Conservation (phyloP, 345 rosid genomes). For the Eucalyptus marginata region DNA sequence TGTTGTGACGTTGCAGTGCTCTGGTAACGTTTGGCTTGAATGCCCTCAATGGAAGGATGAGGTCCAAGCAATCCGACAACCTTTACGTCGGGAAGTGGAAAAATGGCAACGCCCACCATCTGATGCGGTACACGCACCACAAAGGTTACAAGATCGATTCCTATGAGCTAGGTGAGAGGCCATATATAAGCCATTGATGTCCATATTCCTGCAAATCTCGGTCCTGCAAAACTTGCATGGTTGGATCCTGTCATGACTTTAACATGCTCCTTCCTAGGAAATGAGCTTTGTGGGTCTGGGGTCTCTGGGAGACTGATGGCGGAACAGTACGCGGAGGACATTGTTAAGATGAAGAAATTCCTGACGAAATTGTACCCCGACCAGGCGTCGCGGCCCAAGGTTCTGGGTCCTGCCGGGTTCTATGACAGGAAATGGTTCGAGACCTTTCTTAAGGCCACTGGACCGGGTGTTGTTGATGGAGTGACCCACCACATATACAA, state of each 20-base stretch:
- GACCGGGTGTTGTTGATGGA: conserved; percentile 35
- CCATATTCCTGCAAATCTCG: not conserved
- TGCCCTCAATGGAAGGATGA: conserved; percentile 27
- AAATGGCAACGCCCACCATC: conserved; percentile 18
- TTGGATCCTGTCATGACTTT: not conserved
- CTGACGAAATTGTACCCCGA: conserved; percentile 16
- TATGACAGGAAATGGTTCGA: conserved; percentile 47
- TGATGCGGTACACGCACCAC: conserved; percentile 25
- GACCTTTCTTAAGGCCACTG: conserved; percentile 18
- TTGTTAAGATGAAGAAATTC: conserved; percentile 8
- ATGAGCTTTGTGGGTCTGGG: conserved; percentile 42
- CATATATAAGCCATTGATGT: not conserved
- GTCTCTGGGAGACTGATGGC: conserved; percentile 27
- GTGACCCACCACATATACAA: conserved; percentile 56
- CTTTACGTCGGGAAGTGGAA: conserved; percentile 37
- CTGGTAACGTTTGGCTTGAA: conserved; percentile 36
- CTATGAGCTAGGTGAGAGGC: conserved; percentile 35
- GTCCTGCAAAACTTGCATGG: not conserved
- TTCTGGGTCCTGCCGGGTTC: conserved; percentile 45
- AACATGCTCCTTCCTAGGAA: conserved; percentile 11
- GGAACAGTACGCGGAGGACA: conserved; percentile 26
- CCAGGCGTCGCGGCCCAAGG: conserved; percentile 14
- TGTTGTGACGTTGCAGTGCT: conserved; percentile 9
- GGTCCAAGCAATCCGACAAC: not conserved
- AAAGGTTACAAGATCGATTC: conserved; percentile 52